Evolutionary conservation across 1,139 yeast genomes (phyloP).

Genomic region (Suhomyces taliae): DNA sequence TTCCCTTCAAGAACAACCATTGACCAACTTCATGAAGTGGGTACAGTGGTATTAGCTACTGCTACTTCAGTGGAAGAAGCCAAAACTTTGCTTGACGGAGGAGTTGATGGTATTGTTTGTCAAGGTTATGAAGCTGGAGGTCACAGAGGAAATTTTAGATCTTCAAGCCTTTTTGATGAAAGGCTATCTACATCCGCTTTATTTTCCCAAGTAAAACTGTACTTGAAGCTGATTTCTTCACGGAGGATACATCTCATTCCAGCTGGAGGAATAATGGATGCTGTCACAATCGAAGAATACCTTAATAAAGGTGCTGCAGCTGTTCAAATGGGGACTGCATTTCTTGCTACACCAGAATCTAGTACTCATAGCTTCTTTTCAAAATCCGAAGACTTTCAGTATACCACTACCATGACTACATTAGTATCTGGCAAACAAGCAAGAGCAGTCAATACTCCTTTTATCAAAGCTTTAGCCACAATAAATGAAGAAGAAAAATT

Average conservation of each 20-base stretch:
- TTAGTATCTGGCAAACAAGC: slow-evolving; percentile 42
- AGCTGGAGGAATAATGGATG: slow-evolving; percentile 48
- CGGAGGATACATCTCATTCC: slow-evolving; percentile 30
- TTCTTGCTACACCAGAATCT: slow-evolving; percentile 39
- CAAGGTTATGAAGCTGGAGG: slow-evolving; percentile 61
- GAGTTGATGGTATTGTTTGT: slow-evolving; percentile 42
- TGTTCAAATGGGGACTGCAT: slow-evolving; percentile 49
- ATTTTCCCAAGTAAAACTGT: slow-evolving; percentile 23
- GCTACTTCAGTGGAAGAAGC: slow-evolving; percentile 47
- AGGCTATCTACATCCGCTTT: slow-evolving; percentile 35
- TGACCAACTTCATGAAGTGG: slow-evolving; percentile 41
- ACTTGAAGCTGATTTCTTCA: slow-evolving; percentile 18
- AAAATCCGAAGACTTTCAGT: slow-evolving; percentile 2
- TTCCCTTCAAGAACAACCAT: slow-evolving; percentile 39
- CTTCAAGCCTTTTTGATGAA: slow-evolving; percentile 28
- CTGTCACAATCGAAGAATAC: slow-evolving; percentile 23
- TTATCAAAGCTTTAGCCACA: slow-evolving; percentile 18
- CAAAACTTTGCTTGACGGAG: slow-evolving; percentile 18
- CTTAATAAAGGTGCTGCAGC: slow-evolving; percentile 43
- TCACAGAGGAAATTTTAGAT: slow-evolving; percentile 48
- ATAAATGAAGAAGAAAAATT: neutral
- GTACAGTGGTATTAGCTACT: slow-evolving; percentile 51
- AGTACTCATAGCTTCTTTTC: slow-evolving; percentile 21
- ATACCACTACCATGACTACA: slow-evolving; percentile 34
- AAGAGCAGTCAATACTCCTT: slow-evolving; percentile 35